These are phyloP conservation scores for Chrysoporthe cubensis DNA, from an alignment of 2,329 filamentous ascomycete genomes.

Conservation along the genomic window DNA sequence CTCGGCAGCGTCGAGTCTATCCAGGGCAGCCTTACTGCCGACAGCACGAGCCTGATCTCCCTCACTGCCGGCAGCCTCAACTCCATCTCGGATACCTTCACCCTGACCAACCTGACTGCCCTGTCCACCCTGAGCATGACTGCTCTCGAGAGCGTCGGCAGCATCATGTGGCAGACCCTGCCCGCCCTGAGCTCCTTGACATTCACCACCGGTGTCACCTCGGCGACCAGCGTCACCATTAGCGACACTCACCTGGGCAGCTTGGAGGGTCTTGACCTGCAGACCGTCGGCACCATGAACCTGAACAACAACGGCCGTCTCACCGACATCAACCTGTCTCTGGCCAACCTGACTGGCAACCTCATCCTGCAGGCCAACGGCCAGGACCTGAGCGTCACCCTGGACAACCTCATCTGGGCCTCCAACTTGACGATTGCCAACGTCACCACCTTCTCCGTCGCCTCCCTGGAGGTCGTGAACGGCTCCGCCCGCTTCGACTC, in stretches of 20 bases:
- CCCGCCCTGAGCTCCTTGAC: constrained; percentile 57
- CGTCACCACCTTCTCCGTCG: constrained; percentile 73
- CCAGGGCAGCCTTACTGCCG: constrained; percentile 59
- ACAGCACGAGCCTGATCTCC: constrained; percentile 64
- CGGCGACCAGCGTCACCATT: constrained; percentile 72
- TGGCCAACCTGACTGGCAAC: constrained; percentile 72
- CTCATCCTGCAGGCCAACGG: constrained; percentile 84
- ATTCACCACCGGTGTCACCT: constrained; percentile 62
- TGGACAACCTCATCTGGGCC: constrained; percentile 79
- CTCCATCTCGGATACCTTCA: constrained; percentile 71
- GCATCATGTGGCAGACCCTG: constrained; percentile 74
- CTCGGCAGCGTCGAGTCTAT: constrained; percentile 65
- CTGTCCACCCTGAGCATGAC: constrained; percentile 71
- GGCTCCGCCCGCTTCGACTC: constrained; percentile 83
- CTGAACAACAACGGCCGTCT: constrained; percentile 92
- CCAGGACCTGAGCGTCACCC: constrained; percentile 67
- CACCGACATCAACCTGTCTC: constrained; percentile 73
- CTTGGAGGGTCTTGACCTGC: constrained; percentile 80
- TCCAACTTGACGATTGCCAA: constrained; percentile 83
- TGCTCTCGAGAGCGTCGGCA: constrained; percentile 65
- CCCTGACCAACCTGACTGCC: constrained; percentile 68
- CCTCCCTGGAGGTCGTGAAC: constrained; percentile 73
- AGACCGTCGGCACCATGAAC: constrained; percentile 71
- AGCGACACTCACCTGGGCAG: constrained; percentile 82
- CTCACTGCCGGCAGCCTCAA: constrained; percentile 65